These are phyloP conservation scores for Penicillium salamii DNA, from an alignment of 495 filamentous ascomycete genomes.

Conservation along the genomic window DNA sequence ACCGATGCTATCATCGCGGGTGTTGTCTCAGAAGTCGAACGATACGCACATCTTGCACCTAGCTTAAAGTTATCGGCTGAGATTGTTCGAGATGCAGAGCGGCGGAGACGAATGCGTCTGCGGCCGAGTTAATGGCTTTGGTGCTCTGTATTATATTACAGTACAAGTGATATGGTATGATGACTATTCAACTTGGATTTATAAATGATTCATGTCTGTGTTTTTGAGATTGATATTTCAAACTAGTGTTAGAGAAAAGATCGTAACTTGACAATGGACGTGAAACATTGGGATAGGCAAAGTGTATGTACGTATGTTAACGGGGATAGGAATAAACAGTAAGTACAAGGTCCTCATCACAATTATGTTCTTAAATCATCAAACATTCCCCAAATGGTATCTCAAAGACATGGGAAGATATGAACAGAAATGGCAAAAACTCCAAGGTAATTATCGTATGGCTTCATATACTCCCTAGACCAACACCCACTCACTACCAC, in stretches of 20 bases:
- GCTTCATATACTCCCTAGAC: slow-evolving; percentile 26
- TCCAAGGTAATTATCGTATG: slow-evolving; percentile 7
- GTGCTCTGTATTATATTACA: too few relatives aligned
- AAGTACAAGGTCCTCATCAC: slow-evolving; percentile 19
- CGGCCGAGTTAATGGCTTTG: slow-evolving; percentile 17
- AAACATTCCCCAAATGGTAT: slow-evolving; percentile 31
- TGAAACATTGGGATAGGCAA: too few relatives aligned
- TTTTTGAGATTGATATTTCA: too few relatives aligned
- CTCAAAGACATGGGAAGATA: slow-evolving; percentile 28
- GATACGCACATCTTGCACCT: slow-evolving; percentile 70
- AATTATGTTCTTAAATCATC: slow-evolving; percentile 31
- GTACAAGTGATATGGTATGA: too few relatives aligned
- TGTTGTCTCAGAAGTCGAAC: slow-evolving; percentile 69
- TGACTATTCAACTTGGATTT: too few relatives aligned
- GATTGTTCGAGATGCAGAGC: slow-evolving; percentile 75
- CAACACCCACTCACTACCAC: slow-evolving; percentile 93
- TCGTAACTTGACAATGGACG: too few relatives aligned
- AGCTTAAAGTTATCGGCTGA: slow-evolving; percentile 70
- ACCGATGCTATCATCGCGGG: slow-evolving; percentile 73
- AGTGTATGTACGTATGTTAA: too few relatives aligned
- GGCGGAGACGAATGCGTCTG: slow-evolving; percentile 51
- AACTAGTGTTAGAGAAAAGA: too few relatives aligned
- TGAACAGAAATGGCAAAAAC: slow-evolving; percentile 21
- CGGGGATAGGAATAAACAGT: slow-evolving; percentile 9
- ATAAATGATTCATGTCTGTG: too few relatives aligned